Conservation (phyloP, 257 asterid species). For the Coffea eugenioides region DNA sequence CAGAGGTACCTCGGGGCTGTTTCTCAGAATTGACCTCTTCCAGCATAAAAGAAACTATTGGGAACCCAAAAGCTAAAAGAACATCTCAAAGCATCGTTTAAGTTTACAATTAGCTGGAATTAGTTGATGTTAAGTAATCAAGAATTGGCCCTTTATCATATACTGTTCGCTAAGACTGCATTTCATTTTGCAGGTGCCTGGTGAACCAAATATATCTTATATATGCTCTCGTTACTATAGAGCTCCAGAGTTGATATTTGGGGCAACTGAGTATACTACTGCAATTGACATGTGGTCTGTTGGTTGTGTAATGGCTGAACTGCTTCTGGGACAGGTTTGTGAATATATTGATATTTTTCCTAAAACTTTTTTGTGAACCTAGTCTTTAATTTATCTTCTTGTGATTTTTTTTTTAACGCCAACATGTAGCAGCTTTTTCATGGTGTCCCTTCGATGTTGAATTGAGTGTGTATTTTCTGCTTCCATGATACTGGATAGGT, state of each 20-base stretch:
- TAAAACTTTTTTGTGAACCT: not conserved
- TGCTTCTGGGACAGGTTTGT: slow-evolving; percentile 76
- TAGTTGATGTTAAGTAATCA: not conserved
- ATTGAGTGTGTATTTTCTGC: not conserved
- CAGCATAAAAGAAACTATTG: not conserved
- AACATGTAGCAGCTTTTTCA: not conserved
- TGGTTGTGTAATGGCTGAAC: slow-evolving; percentile 97
- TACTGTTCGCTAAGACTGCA: slow-evolving; percentile 10
- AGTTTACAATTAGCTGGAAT: not conserved
- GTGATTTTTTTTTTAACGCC: not conserved
- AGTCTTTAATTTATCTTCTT: not conserved
- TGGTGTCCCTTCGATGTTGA: not conserved
- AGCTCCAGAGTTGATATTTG: slow-evolving; percentile 93
- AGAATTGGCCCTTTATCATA: not conserved
- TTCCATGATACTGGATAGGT: not conserved
- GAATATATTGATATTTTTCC: not conserved
- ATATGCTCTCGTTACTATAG: slow-evolving; percentile 93
- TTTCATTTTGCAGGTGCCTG: slow-evolving; percentile 53
- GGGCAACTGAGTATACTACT: slow-evolving; percentile 86
- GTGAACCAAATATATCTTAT: slow-evolving; percentile 91
- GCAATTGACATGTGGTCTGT: slow-evolving; percentile 97
- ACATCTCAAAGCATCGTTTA: not conserved
- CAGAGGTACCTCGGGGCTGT: not conserved
- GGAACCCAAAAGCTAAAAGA: not conserved
- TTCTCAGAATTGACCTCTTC: not conserved